phyloP scores from a whole-genome alignment of 305 asterid species.

The Caryopteris hybrid region DNA sequence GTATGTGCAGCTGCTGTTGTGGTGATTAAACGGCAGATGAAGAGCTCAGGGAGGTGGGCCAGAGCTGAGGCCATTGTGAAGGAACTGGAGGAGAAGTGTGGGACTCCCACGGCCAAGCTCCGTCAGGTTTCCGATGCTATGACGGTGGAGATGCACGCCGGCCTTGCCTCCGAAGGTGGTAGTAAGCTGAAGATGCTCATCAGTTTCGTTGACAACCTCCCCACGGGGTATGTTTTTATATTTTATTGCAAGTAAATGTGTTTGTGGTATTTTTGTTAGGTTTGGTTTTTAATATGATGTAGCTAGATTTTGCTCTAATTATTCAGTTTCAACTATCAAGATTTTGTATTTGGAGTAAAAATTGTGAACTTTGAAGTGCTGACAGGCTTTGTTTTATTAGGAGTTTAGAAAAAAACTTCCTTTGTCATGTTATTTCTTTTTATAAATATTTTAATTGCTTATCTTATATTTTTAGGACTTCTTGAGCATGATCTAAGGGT shows the following conservation, averaged over 20 bases:
- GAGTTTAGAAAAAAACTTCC: not conserved
- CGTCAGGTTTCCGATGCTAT: conserved; percentile 85
- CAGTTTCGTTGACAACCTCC: conserved; percentile 75
- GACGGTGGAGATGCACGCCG: conserved; percentile 94
- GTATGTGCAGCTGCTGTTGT: conserved; percentile 55
- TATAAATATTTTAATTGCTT: not conserved
- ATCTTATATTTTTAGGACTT: not conserved
- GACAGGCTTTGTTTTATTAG: not conserved
- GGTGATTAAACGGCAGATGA: conserved; percentile 46
- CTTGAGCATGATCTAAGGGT: not conserved
- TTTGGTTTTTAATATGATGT: not conserved
- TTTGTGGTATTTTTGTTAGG: not conserved
- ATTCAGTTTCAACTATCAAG: conserved; percentile 6
- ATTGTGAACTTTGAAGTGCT: not conserved
- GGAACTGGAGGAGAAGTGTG: conserved; percentile 74
- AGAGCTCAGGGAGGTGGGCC: conserved; percentile 51
- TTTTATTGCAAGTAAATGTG: not conserved
- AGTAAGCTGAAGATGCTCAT: conserved; percentile 88
- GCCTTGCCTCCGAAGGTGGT: conserved; percentile 84
- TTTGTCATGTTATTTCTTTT: not conserved
- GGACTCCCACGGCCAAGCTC: conserved; percentile 53
- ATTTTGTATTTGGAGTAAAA: conserved; percentile 15
- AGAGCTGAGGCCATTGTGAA: conserved; percentile 51
- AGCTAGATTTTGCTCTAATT: not conserved
- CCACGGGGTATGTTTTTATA: conserved; percentile 56